phyloP scores from a whole-genome alignment of 768 basidiomycete genomes.

The Coprinopsis marcescibilis region DNA sequence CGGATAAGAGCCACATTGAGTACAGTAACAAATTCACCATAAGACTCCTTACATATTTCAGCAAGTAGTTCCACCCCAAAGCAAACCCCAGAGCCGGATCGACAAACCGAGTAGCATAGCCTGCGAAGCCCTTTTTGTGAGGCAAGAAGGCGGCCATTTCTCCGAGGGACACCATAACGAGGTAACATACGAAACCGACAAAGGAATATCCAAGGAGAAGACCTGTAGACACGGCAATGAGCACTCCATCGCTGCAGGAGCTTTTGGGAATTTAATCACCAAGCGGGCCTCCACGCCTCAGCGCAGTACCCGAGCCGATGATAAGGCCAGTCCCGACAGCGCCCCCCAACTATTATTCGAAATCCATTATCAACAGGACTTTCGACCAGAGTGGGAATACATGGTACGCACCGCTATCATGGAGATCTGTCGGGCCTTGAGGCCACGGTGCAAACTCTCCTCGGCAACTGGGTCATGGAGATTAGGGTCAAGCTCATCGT shows the following conservation, averaged over 20 bases:
- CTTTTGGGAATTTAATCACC: too few species aligned
- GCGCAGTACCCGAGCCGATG: constrained; percentile 55
- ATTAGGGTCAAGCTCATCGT: constrained; percentile 2
- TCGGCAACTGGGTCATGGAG: constrained; percentile 30
- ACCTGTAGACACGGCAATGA: constrained; percentile 16
- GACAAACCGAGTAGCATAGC: constrained; percentile 59
- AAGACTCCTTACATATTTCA: constrained; percentile 40
- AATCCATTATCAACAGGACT: background rate
- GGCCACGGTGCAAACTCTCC: constrained; percentile 40
- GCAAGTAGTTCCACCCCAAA: constrained; percentile 58
- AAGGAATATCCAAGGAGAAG: constrained; percentile 36
- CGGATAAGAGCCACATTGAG: background rate
- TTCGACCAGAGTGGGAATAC: background rate
- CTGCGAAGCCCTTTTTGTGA: constrained; percentile 56
- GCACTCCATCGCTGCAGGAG: background rate
- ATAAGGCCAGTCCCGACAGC: constrained; percentile 53
- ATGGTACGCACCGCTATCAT: constrained; percentile 43
- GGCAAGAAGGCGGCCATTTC: constrained; percentile 50
- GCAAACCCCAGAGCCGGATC: constrained; percentile 68
- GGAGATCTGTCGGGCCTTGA: constrained; percentile 48
- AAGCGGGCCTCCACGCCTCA: constrained; percentile 49
- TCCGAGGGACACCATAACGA: constrained; percentile 52
- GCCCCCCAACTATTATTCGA: constrained; percentile 33
- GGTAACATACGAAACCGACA: constrained; percentile 51
- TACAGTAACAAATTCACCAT: background rate